These are phyloP conservation scores for Rhynchospora pubera DNA, from an alignment of 176 grass and related monocot species.

Conservation along the genomic window DNA sequence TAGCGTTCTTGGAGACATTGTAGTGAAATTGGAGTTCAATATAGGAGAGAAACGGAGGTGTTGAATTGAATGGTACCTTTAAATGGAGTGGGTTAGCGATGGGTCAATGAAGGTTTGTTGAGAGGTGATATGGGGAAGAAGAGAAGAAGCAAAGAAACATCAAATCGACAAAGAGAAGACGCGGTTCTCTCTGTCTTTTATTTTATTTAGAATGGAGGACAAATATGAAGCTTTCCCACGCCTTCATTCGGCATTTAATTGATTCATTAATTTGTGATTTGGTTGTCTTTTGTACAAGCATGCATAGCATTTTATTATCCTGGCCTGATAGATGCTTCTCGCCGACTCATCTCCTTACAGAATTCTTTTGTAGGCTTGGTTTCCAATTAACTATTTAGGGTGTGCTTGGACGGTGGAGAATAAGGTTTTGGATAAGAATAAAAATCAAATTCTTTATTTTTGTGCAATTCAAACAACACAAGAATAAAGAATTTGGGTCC, in stretches of 20 bases:
- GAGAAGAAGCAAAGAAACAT: not conserved
- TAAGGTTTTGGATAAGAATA: too few relatives aligned
- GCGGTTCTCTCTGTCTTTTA: not conserved
- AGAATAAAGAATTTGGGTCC: too few relatives aligned
- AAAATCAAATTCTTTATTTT: too few relatives aligned
- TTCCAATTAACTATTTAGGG: not conserved
- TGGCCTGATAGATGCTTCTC: conserved; percentile 18
- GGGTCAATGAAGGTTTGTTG: conserved; percentile 5
- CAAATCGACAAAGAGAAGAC: not conserved
- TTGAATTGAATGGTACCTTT: not conserved
- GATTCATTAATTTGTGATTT: not conserved
- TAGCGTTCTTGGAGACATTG: conserved; percentile 41
- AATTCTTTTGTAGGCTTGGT: not conserved
- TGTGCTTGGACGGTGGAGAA: too few relatives aligned
- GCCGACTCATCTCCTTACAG: not conserved
- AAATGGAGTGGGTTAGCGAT: not conserved
- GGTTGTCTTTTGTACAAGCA: not conserved
- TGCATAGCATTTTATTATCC: not conserved
- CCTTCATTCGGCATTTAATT: not conserved
- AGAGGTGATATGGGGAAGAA: not conserved
- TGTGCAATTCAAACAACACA: too few relatives aligned
- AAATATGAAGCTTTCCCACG: conserved; percentile 7
- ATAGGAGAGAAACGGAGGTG: not conserved
- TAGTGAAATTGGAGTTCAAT: not conserved
- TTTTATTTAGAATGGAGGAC: conserved; percentile 3